Conservation (phyloP, 306 rosid genomes). For the Carpinus viminea region DNA sequence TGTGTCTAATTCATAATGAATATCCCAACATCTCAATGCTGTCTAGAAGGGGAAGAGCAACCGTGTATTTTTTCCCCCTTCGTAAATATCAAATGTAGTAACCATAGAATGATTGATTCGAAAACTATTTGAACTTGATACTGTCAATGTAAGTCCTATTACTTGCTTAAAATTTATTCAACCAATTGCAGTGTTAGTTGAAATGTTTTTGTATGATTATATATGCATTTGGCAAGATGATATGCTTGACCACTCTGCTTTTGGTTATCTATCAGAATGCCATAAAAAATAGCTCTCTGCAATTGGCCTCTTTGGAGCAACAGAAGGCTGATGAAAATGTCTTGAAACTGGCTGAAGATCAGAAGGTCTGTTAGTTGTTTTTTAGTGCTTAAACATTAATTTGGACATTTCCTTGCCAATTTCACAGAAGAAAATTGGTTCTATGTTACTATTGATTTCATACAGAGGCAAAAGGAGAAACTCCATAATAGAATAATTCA, state of each 20-base stretch:
- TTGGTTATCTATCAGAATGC: constrained; percentile 55
- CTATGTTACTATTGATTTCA: constrained; percentile 36
- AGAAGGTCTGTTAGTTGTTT: constrained; percentile 67
- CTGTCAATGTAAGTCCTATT: constrained; percentile 13
- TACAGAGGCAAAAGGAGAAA: constrained; percentile 85
- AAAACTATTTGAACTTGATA: constrained; percentile 10
- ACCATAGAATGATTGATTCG: constrained; percentile 19
- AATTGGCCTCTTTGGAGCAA: constrained; percentile 86
- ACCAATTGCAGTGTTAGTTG: constrained; percentile 5
- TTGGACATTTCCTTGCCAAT: constrained; percentile 29
- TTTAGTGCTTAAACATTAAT: constrained; percentile 23
- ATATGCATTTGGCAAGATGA: constrained; percentile 10
- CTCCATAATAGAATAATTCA: constrained; percentile 70
- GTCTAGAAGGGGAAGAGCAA: constrained; percentile 21
- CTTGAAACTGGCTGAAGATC: constrained; percentile 88
- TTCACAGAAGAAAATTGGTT: constrained; percentile 28
- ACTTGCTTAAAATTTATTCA: constrained; percentile 3
- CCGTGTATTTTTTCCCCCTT: not conserved
- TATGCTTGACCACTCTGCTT: constrained; percentile 26
- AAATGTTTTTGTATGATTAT: not conserved
- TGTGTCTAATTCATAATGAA: not conserved
- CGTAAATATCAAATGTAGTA: constrained; percentile 11
- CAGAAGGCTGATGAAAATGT: constrained; percentile 71
- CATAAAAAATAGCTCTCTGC: constrained; percentile 64
- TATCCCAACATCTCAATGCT: constrained; percentile 6